Conservation (phyloP, 352 stramenopile species). For the Pythium inflatum region DNA sequence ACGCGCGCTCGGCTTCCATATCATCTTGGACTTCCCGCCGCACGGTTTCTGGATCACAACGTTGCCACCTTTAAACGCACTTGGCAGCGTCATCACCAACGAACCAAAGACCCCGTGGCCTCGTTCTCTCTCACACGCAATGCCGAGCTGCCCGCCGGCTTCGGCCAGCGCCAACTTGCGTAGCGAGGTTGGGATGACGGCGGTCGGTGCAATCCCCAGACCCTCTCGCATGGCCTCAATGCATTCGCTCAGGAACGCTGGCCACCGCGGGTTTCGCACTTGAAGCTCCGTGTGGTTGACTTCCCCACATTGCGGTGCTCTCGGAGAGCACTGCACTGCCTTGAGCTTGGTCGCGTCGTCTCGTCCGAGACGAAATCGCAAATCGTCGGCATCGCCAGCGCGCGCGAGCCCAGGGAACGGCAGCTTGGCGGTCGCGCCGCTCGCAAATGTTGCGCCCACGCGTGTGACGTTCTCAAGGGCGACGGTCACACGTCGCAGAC, state of each 20-base stretch:
- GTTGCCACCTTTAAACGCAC: conserved; percentile 27
- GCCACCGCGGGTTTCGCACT: background rate
- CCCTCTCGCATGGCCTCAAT: background rate
- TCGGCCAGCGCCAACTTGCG: conserved; percentile 52
- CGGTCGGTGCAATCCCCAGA: conserved; percentile 6
- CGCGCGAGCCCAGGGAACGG: background rate
- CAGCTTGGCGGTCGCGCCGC: background rate
- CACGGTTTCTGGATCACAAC: background rate
- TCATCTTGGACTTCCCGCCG: background rate
- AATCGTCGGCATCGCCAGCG: background rate
- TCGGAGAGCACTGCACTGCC: background rate
- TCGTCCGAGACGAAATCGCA: background rate
- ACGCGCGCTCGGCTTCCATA: background rate
- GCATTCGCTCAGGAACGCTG: background rate
- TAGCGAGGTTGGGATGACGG: conserved; percentile 12
- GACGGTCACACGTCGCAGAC: background rate
- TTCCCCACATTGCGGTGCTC: background rate
- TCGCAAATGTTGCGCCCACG: background rate
- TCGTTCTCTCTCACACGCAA: conserved; percentile 39
- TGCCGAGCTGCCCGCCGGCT: background rate
- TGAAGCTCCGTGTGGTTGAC: conserved; percentile 1
- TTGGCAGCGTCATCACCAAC: conserved; percentile 43
- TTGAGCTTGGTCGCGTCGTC: background rate
- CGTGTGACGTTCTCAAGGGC: background rate
- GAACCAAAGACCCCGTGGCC: conserved; percentile 47